These are phyloP conservation scores for Colletotrichum sp. DNA, from an alignment of 2,329 filamentous ascomycete genomes.

Conservation along the genomic window DNA sequence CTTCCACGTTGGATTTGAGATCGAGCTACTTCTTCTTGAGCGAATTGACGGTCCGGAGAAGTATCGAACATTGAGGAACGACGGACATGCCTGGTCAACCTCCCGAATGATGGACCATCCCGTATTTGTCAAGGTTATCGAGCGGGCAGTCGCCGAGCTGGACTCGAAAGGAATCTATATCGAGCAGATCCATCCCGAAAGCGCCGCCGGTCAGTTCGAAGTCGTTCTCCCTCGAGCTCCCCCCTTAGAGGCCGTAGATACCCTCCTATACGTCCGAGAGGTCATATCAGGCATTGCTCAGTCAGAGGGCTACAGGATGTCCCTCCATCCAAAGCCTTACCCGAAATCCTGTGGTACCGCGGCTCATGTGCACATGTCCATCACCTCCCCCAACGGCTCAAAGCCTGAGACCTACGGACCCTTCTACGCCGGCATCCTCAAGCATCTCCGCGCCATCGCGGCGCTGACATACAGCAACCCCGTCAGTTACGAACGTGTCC, in stretches of 20 bases:
- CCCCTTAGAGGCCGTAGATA: conserved; percentile 73
- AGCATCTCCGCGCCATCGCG: conserved; percentile 67
- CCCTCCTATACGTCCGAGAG: conserved; percentile 72
- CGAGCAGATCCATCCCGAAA: conserved; percentile 78
- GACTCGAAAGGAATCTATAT: conserved; percentile 67
- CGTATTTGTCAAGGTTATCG: conserved; percentile 60
- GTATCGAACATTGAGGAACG: conserved; percentile 54
- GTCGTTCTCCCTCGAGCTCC: conserved; percentile 69
- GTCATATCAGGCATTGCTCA: conserved; percentile 70
- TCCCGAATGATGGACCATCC: conserved; percentile 67
- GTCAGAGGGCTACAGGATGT: conserved; percentile 67
- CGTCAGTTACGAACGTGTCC: conserved; percentile 71
- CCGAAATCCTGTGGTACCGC: conserved; percentile 64
- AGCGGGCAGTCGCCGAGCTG: conserved; percentile 68
- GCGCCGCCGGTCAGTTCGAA: conserved; percentile 77
- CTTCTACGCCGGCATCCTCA: conserved; percentile 76
- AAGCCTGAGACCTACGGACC: conserved; percentile 55
- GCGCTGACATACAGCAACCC: conserved; percentile 73
- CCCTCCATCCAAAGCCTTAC: conserved; percentile 76
- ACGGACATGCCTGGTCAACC: conserved; percentile 75
- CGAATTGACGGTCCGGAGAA: conserved; percentile 38
- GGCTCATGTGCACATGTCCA: conserved; percentile 73
- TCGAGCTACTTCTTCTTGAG: conserved; percentile 77
- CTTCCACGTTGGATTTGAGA: conserved; percentile 78
- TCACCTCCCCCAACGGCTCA: conserved; percentile 51